These are phyloP conservation scores for Glycine latifolia DNA, from an alignment of 306 rosid species.

Conservation along the genomic window DNA sequence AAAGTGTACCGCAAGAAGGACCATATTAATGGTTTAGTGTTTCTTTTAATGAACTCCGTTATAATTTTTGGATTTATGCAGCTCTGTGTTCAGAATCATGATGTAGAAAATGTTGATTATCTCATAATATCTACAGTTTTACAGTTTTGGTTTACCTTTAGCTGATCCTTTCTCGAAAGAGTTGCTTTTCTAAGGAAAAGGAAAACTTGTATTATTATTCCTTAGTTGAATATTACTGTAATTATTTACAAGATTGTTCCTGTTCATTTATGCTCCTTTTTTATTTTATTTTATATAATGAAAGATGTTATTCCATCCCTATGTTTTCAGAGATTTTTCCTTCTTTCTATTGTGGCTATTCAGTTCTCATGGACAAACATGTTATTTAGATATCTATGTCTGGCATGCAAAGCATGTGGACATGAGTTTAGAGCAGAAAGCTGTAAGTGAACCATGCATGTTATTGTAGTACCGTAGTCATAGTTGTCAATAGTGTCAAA, in stretches of 20 bases:
- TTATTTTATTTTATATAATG: background rate
- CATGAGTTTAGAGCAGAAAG: background rate
- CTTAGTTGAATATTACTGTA: constrained; percentile 28
- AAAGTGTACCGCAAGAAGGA: constrained; percentile 28
- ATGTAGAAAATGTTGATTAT: constrained; percentile 34
- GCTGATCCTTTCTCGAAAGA: constrained; percentile 4
- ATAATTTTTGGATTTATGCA: constrained; percentile 29
- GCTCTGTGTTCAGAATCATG: background rate
- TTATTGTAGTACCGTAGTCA: background rate
- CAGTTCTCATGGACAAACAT: constrained; percentile 14
- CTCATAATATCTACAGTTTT: background rate
- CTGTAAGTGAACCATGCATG: constrained; percentile 1
- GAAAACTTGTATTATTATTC: background rate
- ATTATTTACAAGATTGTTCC: constrained; percentile 16
- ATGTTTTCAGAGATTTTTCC: constrained; percentile 13
- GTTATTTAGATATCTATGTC: background rate
- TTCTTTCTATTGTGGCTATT: background rate
- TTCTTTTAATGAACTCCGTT: constrained; percentile 8
- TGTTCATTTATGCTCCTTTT: background rate
- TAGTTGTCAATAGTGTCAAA: background rate
- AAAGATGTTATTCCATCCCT: background rate
- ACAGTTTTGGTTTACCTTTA: constrained; percentile 2
- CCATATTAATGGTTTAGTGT: constrained; percentile 18
- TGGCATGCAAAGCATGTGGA: constrained; percentile 3
- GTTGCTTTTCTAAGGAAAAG: constrained; percentile 17